These are phyloP conservation scores for Macrocystidia cucumis DNA, from an alignment of 1,284 basidiomycete species.

Conservation along the genomic window DNA sequence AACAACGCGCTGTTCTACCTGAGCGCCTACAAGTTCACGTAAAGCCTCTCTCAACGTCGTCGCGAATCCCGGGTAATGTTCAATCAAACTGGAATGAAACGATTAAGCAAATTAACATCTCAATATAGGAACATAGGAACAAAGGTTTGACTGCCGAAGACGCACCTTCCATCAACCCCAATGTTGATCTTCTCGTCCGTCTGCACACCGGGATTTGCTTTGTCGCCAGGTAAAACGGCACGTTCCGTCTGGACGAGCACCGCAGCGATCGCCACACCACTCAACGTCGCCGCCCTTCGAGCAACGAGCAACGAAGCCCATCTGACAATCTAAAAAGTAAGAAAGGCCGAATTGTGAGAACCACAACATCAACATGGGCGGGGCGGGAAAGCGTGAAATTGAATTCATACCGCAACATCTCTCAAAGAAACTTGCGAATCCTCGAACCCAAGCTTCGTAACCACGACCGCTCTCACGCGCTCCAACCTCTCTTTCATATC, in stretches of 20 bases:
- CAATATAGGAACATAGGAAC: not conserved
- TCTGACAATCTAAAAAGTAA: constrained; percentile 52
- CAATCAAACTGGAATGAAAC: constrained; percentile 58
- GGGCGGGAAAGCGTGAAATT: too few relatives aligned
- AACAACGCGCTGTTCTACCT: constrained; percentile 72
- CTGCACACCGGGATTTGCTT: constrained; percentile 29
- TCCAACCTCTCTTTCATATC: constrained; percentile 32
- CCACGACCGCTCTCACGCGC: constrained; percentile 50
- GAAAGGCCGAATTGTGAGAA: constrained; percentile 1
- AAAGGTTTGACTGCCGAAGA: not conserved
- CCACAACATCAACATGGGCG: not conserved
- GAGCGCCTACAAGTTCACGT: constrained; percentile 67
- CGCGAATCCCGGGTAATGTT: constrained; percentile 87
- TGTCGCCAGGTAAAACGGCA: constrained; percentile 33
- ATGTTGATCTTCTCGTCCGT: constrained; percentile 60
- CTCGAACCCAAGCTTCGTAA: constrained; percentile 54
- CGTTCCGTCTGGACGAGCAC: constrained; percentile 78
- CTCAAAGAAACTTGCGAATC: constrained; percentile 45
- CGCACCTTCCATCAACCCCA: constrained; percentile 87
- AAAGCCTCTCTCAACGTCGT: constrained; percentile 69
- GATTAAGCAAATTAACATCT: not conserved
- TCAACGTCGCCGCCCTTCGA: constrained; percentile 76
- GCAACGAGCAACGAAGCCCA: constrained; percentile 78
- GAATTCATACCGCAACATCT: constrained; percentile 62
- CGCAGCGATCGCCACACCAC: constrained; percentile 84